These are phyloP conservation scores for Colletotrichum nymphaeae DNA, from an alignment of 2,329 filamentous ascomycete genomes.

Conservation along the genomic window DNA sequence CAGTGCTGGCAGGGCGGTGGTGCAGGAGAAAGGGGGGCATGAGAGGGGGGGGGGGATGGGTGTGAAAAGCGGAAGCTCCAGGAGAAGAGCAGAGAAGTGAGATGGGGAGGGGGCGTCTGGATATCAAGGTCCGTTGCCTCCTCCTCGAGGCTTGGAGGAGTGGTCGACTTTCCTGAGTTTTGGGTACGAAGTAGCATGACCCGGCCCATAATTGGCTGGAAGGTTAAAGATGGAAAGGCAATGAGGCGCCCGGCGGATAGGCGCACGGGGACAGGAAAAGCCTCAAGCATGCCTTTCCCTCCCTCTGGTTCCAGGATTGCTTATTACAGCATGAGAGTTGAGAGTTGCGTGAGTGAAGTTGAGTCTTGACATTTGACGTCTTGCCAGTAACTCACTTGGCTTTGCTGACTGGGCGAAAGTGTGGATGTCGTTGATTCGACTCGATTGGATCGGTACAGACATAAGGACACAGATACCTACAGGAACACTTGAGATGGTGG, in stretches of 20 bases:
- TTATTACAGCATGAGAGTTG: not conserved
- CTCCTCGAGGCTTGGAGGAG: not conserved
- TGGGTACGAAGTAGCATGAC: too few species aligned
- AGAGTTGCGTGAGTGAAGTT: not conserved
- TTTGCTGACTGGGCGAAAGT: not conserved
- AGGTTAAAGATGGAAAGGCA: constrained; percentile 3
- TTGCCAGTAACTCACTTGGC: not conserved
- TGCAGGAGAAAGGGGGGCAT: not conserved
- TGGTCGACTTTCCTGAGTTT: too few species aligned
- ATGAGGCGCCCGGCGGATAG: constrained; percentile 39
- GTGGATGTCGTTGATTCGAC: not conserved
- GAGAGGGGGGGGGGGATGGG: not conserved
- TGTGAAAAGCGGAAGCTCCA: not conserved
- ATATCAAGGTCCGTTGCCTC: not conserved
- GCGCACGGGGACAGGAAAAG: not conserved
- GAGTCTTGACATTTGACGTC: not conserved
- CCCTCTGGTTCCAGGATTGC: not conserved
- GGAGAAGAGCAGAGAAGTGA: not conserved
- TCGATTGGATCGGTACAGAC: not conserved
- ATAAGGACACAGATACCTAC: too few species aligned
- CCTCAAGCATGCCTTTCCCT: not conserved
- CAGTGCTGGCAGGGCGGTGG: constrained; percentile 24
- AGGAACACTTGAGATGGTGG: not conserved
- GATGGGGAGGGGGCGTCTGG: not conserved
- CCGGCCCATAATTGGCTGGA: not conserved